Evolutionary conservation across 2,329 filamentous ascomycete species (phyloP), one percentile per base, ranked within the genome.

Genomic region (Colletotrichum sp.): DNA sequence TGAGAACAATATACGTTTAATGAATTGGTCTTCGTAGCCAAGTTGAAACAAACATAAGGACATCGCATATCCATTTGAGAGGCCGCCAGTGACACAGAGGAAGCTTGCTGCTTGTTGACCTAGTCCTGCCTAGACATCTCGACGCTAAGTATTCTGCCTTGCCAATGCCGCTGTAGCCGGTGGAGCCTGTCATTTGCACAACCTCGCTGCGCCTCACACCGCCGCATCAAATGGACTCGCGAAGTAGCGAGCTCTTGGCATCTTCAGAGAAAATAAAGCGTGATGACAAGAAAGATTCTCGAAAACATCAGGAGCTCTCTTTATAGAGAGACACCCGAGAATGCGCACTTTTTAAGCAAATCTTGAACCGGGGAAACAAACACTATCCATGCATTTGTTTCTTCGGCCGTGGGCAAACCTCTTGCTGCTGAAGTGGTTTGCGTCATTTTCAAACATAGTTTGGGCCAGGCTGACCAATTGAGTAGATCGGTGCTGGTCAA

Each of bases 401-500:
- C 39, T 49, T 49, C 39, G 8, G 9, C 5, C 18, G 39, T n/a
- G 18, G 39, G 6, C 18, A 6, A 3, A n/a, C 18, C 18, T 49
- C 9, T 49, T 49, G 39, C 39, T 44, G 16, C 18, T 44, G 39
- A 6, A 12, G 5, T 3, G 18, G 18, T 4, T 44, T 18, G 18
- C 18, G 9, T 44, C 39, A n/a, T 1, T 1, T 0, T n/a, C 18
- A 0, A 44, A n/a, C 0, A 44, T n/a, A 0, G 4, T 10, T 12
- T n/a, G 1, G 39, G 18, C 18, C 18, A 44, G 39, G 18, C 18
- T 44, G 39, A 44, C 9, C 39, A 10, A 12, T 44, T 5, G 5
- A 44, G 16, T 44, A 6, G 0, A n/a, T 49, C 6, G 39, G 39
- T 49, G 18, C 18, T 49, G 39, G 18, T 49, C 18, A 49, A 6